Evolutionary conservation across 139 green algal genomes (phyloP).

Genomic region (Chlorella sp.): DNA sequence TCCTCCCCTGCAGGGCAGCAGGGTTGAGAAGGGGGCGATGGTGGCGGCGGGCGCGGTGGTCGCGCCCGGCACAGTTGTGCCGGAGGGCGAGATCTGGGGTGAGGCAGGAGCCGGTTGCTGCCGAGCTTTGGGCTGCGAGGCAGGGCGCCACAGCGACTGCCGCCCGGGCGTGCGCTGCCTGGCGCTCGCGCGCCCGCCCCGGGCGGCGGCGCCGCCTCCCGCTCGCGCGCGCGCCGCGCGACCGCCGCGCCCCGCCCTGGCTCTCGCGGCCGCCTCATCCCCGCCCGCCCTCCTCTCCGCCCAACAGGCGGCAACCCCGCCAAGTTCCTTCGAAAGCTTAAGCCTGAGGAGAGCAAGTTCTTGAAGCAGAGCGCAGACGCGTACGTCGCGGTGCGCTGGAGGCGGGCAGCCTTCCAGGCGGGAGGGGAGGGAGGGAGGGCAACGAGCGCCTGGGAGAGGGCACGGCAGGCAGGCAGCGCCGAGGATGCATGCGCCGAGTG

Average conservation of each 20-base stretch:
- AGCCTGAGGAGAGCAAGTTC: constrained; percentile 81
- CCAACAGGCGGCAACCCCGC: constrained; percentile 71
- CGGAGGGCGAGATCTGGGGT: constrained; percentile 67
- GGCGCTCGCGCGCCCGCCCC: not conserved
- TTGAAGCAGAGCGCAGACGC: too few species aligned
- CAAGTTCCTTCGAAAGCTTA: constrained; percentile 81
- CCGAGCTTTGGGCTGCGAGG: not conserved
- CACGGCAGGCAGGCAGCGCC: too few species aligned
- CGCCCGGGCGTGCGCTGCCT: too few species aligned
- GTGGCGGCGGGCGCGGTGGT: constrained; percentile 92
- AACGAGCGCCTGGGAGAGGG: too few species aligned
- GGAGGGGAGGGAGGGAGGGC: too few species aligned
- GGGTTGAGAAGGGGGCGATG: constrained; percentile 80
- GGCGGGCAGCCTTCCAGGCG: too few species aligned
- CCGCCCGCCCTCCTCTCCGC: not conserved
- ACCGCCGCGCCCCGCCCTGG: constrained; percentile 33
- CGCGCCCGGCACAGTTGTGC: constrained; percentile 66
- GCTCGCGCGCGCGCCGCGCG: not conserved
- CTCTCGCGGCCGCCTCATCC: not conserved
- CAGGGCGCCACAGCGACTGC: too few species aligned
- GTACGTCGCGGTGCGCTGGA: too few species aligned
- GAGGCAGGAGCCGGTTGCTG: not conserved
- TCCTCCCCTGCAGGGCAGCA: constrained; percentile 19
- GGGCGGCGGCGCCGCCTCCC: not conserved
- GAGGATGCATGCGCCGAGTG: too few species aligned